Evolutionary conservation across 2,329 filamentous ascomycete species (phyloP).

Genomic region (Colletotrichum salicis): DNA sequence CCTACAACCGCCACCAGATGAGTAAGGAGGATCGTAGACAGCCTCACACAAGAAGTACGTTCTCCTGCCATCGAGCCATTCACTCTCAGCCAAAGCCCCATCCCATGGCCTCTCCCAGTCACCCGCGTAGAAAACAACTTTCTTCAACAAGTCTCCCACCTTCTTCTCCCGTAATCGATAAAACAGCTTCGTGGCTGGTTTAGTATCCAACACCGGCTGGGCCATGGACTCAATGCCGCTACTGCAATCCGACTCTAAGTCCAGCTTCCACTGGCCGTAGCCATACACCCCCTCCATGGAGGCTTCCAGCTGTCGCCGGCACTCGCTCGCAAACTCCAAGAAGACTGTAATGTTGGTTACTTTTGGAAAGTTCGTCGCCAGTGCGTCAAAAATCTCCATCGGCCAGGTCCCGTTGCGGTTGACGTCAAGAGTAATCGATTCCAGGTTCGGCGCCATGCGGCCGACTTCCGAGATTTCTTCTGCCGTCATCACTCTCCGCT

Average conservation of each 20-base stretch:
- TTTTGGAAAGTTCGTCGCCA: constrained; percentile 18
- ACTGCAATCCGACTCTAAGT: neutral
- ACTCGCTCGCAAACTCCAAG: constrained; percentile 20
- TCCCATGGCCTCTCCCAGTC: constrained; percentile 15
- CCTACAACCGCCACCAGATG: neutral
- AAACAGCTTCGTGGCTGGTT: neutral
- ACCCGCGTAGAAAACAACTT: constrained; percentile 8
- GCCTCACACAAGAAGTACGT: neutral
- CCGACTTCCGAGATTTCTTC: neutral
- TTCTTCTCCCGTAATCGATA: constrained; percentile 3
- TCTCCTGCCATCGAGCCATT: constrained; percentile 8
- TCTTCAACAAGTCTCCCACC: neutral
- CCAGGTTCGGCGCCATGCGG: constrained; percentile 2
- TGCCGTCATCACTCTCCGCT: neutral
- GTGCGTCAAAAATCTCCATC: constrained; percentile 11
- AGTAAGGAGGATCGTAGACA: neutral
- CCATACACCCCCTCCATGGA: neutral
- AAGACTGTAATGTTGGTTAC: constrained; percentile 17
- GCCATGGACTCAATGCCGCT: neutral
- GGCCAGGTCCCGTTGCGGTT: constrained; percentile 17
- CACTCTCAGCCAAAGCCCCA: neutral
- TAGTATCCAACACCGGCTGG: neutral
- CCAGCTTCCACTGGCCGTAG: neutral
- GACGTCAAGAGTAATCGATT: constrained; percentile 19
- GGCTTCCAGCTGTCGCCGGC: constrained; percentile 4